Percentiles rank a stretch among this genome's conserved stretches.
phyloP scores from a whole-genome alignment of 2,329 filamentous ascomycete genomes.

The Macrophomina tecta region DNA sequence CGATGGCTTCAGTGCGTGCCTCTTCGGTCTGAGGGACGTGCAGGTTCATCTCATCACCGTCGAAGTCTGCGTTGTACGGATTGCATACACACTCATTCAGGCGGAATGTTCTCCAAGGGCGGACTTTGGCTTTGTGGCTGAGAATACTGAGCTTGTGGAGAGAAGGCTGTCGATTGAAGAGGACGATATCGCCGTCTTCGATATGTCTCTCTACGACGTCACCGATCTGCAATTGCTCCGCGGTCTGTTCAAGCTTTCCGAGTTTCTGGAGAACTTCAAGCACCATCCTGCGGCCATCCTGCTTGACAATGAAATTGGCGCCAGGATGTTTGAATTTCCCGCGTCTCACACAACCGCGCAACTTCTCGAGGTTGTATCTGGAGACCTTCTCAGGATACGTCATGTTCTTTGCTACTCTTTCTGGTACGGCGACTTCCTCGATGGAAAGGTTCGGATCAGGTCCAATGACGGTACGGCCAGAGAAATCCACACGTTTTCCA shows the following conservation, averaged over 20 bases:
- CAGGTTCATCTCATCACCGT: constrained; percentile 98
- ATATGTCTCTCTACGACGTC: constrained; percentile 94
- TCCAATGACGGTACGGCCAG: constrained; percentile 94
- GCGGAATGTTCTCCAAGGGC: constrained; percentile 94
- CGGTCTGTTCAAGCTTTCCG: constrained; percentile 72
- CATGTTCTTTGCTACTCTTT: constrained; percentile 91
- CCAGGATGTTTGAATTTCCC: constrained; percentile 84
- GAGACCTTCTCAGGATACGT: constrained; percentile 93
- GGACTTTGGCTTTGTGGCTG: constrained; percentile 89
- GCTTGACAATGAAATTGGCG: constrained; percentile 80
- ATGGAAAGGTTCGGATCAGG: constrained; percentile 94
- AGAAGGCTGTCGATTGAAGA: constrained; percentile 98
- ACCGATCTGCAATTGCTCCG: constrained; percentile 76
- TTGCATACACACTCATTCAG: constrained; percentile 98
- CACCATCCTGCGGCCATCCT: constrained; percentile 73
- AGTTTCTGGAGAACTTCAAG: constrained; percentile 66
- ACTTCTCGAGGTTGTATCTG: constrained; percentile 81
- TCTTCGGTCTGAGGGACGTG: constrained; percentile 98
- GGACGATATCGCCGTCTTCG: constrained; percentile 91
- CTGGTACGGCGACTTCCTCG: constrained; percentile 90
- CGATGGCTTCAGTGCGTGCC: constrained; percentile 90
- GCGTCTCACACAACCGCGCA: constrained; percentile 75
- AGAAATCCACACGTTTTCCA: constrained; percentile 98
- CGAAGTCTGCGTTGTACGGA: constrained; percentile 98
- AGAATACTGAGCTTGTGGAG: constrained; percentile 99